A percentile compares a stretch with the other conserved stretches of the same genome.
Conservation (phyloP, 345 rosid genomes). For the Arabis alpina region DNA sequence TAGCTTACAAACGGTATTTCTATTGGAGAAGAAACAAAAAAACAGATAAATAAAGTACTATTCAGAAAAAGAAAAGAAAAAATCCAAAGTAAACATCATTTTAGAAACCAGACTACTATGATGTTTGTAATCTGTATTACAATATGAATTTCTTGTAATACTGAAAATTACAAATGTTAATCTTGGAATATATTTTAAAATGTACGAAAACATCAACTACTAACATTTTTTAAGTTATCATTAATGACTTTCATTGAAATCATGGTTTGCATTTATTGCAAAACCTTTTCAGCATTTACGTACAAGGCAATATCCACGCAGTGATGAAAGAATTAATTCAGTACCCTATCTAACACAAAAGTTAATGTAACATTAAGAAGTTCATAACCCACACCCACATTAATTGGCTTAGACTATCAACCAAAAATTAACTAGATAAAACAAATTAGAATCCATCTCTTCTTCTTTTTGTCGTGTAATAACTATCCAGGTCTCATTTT, state of each 20-base stretch:
- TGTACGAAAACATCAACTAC: too few relatives aligned
- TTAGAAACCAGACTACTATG: too few relatives aligned
- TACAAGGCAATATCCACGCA: slow-evolving; percentile 1
- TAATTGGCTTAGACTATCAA: slow-evolving; percentile 21
- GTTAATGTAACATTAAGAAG: neutral
- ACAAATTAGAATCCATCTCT: slow-evolving; percentile 1
- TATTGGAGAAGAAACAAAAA: too few relatives aligned
- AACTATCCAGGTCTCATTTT: slow-evolving; percentile 12
- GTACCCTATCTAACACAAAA: neutral
- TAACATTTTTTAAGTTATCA: too few relatives aligned
- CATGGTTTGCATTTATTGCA: neutral
- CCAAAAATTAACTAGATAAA: slow-evolving; percentile 6
- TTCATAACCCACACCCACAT: neutral
- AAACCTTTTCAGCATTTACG: neutral
- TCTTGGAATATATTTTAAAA: too few relatives aligned
- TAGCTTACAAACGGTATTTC: too few relatives aligned
- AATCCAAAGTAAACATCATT: too few relatives aligned
- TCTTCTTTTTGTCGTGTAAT: neutral
- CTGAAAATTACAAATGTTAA: too few relatives aligned
- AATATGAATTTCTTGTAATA: too few relatives aligned
- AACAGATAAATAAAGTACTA: too few relatives aligned
- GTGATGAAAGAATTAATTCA: neutral
- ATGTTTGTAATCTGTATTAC: too few relatives aligned
- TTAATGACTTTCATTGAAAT: neutral
- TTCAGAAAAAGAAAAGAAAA: too few relatives aligned